Base-by-base conservation (phyloP, 73 alveolate species). In the Paramecium pentaurelia region DNA sequence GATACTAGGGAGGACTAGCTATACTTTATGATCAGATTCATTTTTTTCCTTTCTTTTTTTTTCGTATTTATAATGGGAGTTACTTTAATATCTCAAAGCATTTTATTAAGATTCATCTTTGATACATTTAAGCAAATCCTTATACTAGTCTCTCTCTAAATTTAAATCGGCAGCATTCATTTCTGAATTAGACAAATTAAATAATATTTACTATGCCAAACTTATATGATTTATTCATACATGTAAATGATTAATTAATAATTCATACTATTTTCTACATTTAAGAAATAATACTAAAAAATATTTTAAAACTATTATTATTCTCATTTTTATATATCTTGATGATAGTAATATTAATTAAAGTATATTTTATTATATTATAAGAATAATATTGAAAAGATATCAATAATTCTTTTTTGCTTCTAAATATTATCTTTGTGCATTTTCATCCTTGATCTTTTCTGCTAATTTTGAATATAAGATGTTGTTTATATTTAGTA, bases 81-180 rank as follows among this genome's bases (percentile, higher is more conserved):
- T 64, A 64, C 84, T 64, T 64, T 64, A 34, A 32, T 64, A 32
- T 34, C 84, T 64, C 28, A n/a, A 32, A 34, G 84, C 84, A 64
- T 64, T 64, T 34, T 32, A 34, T 64, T 64, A 64, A 64, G 84
- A 64, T 64, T 64, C 84, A 64, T 64, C 84, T 34, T 64, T 64
- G 20, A 64, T 64, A 42, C 84, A 64, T 27, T 64, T 64, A 28
- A 64, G 22, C 28, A 64, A 34, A 64, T 64, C 84, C 84, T 64
- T 64, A 64, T 64, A 64, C 28, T 64, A 32, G 28, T 64, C 84
- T 34, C 84, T 64, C 47, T 64, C 84, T 4, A 64, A 64, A 64
- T 64, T 64, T 34, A 64, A 64, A 20, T 32, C 30, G 47, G 30
- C 47, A 64, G 84, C 47, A 64, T 32, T 28, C 84, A 64, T 64